Conservation (phyloP, 306 rosid species). For the Rosa persica region DNA sequence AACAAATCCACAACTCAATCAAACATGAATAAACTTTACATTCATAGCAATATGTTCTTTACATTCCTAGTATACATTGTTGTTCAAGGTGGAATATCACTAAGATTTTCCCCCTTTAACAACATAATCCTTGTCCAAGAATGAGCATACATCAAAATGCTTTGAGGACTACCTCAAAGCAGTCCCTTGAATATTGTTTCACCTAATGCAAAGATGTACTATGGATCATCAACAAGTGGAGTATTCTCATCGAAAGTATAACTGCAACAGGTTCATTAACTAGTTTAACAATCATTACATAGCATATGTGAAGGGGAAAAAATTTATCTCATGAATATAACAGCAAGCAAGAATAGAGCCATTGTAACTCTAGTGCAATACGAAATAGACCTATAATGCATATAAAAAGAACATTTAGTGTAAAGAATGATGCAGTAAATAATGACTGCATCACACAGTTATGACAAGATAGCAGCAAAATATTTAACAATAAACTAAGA, state of each 20-base stretch:
- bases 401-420: background rate
- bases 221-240: slow-evolving; percentile 78
- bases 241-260: slow-evolving; percentile 97
- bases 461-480: background rate
- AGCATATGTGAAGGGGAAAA: background rate
- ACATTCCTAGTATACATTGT: no score
- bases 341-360: slow-evolving; percentile 12
- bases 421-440: background rate
- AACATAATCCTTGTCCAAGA: no score
- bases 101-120: no score
- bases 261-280: slow-evolving; percentile 44
- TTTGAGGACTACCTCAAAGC: slow-evolving; percentile 19
- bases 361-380: background rate
- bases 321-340: background rate
- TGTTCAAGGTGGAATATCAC: no score
- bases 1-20: no score
- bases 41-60: no score
- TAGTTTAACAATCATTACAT: background rate
- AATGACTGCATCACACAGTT: background rate
- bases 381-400: background rate
- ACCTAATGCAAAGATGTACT: slow-evolving; percentile 81
- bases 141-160: no score
- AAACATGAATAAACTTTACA: no score
- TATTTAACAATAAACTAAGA: background rate
- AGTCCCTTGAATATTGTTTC: slow-evolving; percentile 73